phyloP scores from a whole-genome alignment of 1,284 basidiomycete species.

The Apiotrichum gracile region DNA sequence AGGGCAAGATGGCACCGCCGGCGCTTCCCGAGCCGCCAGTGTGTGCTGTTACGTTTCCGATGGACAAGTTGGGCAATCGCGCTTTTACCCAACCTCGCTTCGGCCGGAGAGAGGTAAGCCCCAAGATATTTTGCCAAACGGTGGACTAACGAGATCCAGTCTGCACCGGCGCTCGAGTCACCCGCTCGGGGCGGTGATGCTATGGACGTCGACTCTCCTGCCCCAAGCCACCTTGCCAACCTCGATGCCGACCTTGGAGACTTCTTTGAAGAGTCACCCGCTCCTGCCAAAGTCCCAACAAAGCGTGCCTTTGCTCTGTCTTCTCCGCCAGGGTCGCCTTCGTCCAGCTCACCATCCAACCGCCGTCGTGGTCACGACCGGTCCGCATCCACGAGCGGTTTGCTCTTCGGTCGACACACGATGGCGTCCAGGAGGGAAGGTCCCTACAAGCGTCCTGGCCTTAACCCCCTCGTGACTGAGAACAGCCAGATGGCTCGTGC shows the following conservation, averaged over 20 bases:
- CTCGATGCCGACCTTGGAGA: conserved; percentile 24
- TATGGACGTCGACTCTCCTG: conserved; percentile 44
- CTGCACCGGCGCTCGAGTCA: conserved; percentile 11
- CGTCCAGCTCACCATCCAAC: conserved; percentile 41
- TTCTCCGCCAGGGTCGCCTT: conserved; percentile 39
- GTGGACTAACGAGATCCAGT: conserved; percentile 4
- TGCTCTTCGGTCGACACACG: conserved; percentile 30
- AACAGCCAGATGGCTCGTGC: neutral
- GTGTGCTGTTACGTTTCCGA: conserved; percentile 31
- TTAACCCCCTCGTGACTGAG: conserved; percentile 17
- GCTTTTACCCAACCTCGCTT: no score
- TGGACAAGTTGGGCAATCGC: conserved; percentile 32
- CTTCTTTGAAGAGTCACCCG: conserved; percentile 44
- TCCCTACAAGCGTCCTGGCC: conserved; percentile 28
- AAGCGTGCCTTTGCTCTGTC: conserved; percentile 28
- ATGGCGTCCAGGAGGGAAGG: conserved; percentile 23
- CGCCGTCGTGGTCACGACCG: conserved; percentile 38
- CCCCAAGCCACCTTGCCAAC: conserved; percentile 25
- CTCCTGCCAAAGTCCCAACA: conserved; percentile 21
- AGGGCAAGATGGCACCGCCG: conserved; percentile 39
- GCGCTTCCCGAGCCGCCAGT: conserved; percentile 25
- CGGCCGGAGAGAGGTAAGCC: conserved; percentile 29
- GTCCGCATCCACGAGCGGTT: conserved; percentile 28
- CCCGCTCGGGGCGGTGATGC: conserved; percentile 2
- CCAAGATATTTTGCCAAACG: neutral